These are phyloP conservation scores for Erysiphe neolycopersici DNA, from an alignment of 2,329 filamentous ascomycete genomes.

Conservation along the genomic window DNA sequence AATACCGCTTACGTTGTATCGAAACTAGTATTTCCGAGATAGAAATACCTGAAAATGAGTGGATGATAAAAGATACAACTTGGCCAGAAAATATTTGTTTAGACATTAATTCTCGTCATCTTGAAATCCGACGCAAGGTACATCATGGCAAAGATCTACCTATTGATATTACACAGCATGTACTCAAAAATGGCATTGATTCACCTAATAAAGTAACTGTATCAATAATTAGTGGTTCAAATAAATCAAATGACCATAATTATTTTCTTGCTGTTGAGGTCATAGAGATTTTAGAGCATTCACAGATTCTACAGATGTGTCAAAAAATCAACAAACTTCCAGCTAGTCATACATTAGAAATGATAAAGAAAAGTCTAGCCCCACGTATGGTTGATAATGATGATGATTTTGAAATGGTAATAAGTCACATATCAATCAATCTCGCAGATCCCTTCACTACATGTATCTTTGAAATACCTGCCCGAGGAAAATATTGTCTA, in stretches of 20 bases:
- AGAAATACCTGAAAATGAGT: conserved; percentile 19
- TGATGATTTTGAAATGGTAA: conserved; percentile 33
- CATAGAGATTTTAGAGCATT: conserved; percentile 27
- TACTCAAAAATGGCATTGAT: conserved; percentile 5
- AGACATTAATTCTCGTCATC: conserved; percentile 31
- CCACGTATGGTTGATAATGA: conserved; percentile 18
- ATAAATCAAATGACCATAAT: conserved; percentile 15
- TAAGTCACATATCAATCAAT: conserved; percentile 30
- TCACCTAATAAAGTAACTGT: conserved; percentile 5
- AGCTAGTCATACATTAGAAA: conserved; percentile 22
- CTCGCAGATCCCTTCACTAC: conserved; percentile 41
- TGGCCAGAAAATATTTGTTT: conserved; percentile 53
- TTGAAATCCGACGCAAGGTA: conserved; percentile 35
- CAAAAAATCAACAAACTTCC: conserved; percentile 15
- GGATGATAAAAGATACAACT: conserved; percentile 32
- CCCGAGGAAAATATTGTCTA: conserved; percentile 38
- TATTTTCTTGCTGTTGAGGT: conserved; percentile 46
- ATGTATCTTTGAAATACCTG: conserved; percentile 40
- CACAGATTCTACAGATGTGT: conserved; percentile 18
- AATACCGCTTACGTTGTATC: conserved; percentile 45
- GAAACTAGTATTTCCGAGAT: conserved; percentile 7
- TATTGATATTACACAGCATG: conserved; percentile 37
- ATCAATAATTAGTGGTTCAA: conserved; percentile 7
- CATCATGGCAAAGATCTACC: conserved; percentile 55
- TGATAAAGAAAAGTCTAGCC: conserved; percentile 27